phyloP scores from a whole-genome alignment of 768 basidiomycete genomes.

The Collybiopsis confluens region DNA sequence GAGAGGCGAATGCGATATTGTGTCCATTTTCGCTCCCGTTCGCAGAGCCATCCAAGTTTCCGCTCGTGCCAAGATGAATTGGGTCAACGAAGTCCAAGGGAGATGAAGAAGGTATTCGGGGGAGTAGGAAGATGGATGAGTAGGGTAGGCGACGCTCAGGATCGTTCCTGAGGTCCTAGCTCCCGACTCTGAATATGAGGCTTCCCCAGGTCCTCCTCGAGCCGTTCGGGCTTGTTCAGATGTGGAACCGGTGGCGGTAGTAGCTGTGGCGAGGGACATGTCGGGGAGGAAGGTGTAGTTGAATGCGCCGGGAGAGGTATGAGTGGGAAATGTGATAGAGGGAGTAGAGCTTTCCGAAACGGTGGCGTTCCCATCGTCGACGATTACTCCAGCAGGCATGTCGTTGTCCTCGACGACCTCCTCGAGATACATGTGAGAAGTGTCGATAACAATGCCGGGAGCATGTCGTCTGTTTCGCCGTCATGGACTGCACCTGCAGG shows the following conservation, averaged over 20 bases:
- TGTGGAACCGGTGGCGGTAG: background rate
- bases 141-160: too few species aligned
- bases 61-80: background rate
- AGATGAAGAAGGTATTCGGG: too few species aligned
- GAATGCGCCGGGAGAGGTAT: background rate
- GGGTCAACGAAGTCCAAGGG: too few species aligned
- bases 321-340: background rate
- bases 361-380: background rate
- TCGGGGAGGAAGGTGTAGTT: conserved; percentile 4
- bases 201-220: background rate
- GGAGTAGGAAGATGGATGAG: too few species aligned
- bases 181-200: too few species aligned
- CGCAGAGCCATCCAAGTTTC: background rate
- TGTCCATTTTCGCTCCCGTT: background rate
- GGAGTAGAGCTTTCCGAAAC: too few species aligned
- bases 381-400: background rate
- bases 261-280: conserved; percentile 1
- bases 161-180: too few species aligned
- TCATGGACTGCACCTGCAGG: background rate
- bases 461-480: background rate
- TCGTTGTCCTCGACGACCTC: too few species aligned
- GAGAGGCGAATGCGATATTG: background rate
- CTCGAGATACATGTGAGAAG: too few species aligned
- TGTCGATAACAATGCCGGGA: background rate
- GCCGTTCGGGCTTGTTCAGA: too few species aligned